A percentile compares a stretch with the other conserved stretches of the same genome.
Conservation (phyloP, 176 grass and related monocot genomes). For the Musa troglodytarum region DNA sequence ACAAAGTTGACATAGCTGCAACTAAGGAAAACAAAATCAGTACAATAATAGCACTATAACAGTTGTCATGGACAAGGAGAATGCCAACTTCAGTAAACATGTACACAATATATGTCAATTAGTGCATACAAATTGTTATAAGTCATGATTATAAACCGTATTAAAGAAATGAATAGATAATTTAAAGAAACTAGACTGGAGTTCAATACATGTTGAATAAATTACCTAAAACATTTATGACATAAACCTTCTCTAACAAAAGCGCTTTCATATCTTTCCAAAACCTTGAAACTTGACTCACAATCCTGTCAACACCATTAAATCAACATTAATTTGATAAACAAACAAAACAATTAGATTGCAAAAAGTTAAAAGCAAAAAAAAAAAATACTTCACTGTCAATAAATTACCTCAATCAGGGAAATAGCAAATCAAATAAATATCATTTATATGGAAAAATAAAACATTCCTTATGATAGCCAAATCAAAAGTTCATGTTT, state of each 20-base stretch:
- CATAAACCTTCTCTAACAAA: slow-evolving; percentile 62
- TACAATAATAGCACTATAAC: neutral
- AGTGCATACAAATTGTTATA: neutral
- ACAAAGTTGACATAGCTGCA: neutral
- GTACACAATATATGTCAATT: neutral
- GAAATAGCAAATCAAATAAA: neutral
- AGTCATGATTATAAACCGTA: neutral
- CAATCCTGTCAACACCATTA: slow-evolving; percentile 20
- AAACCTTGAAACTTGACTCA: slow-evolving; percentile 49
- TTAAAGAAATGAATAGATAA: slow-evolving; percentile 9
- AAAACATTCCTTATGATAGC: neutral
- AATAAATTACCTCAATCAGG: neutral
- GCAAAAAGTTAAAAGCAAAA: neutral
- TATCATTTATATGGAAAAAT: neutral
- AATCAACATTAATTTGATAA: neutral
- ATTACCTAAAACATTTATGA: slow-evolving; percentile 74
- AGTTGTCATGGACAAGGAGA: neutral
- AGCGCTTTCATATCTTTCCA: slow-evolving; percentile 79
- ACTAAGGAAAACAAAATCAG: neutral
- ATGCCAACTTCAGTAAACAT: neutral
- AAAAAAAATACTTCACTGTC: neutral
- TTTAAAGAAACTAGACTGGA: neutral
- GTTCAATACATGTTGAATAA: neutral
- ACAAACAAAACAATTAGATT: neutral
- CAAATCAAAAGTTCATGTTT: neutral